phyloP scores from a whole-genome alignment of 1,139 yeast genomes.

The Candida anutae region DNA sequence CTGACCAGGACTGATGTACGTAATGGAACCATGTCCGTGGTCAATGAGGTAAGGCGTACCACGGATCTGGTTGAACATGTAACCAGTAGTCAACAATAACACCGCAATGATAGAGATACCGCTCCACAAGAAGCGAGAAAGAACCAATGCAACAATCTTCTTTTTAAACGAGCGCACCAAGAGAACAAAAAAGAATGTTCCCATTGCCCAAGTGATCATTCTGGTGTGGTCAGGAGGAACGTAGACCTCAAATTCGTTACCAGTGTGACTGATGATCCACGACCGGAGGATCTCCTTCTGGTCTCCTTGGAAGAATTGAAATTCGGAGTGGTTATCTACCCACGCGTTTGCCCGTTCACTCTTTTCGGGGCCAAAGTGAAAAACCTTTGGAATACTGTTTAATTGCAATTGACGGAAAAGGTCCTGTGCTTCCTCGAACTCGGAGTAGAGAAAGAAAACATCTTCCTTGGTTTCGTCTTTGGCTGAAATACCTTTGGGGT shows the following conservation, averaged over 20 bases:
- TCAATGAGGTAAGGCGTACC: conserved; percentile 62
- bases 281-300: conserved; percentile 35
- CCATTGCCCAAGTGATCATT: conserved; percentile 40
- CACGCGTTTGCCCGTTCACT: conserved; percentile 19
- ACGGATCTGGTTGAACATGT: conserved; percentile 89
- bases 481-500: conserved; percentile 25
- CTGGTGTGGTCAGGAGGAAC: conserved; percentile 52
- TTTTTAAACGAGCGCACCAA: conserved; percentile 19
- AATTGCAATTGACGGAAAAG: conserved; percentile 52
- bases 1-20: conserved; percentile 60
- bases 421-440: conserved; percentile 49
- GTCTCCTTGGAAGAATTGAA: conserved; percentile 48
- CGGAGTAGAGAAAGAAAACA: conserved; percentile 68
- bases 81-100: conserved; percentile 75
- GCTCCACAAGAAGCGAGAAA: conserved; percentile 52
- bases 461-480: conserved; percentile 18
- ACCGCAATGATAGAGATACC: conserved; percentile 50
- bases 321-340: conserved; percentile 30
- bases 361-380: conserved; percentile 54
- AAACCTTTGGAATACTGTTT: conserved; percentile 74
- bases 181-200: conserved; percentile 21
- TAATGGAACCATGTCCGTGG: conserved; percentile 45
- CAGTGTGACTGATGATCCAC: conserved; percentile 34
- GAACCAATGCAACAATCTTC: conserved; percentile 21
- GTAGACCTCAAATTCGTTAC: conserved; percentile 37